A percentile compares a stretch with the other conserved stretches of the same genome.
phyloP scores from a whole-genome alignment of 257 asterid species.

The Marsdenia floribunda region DNA sequence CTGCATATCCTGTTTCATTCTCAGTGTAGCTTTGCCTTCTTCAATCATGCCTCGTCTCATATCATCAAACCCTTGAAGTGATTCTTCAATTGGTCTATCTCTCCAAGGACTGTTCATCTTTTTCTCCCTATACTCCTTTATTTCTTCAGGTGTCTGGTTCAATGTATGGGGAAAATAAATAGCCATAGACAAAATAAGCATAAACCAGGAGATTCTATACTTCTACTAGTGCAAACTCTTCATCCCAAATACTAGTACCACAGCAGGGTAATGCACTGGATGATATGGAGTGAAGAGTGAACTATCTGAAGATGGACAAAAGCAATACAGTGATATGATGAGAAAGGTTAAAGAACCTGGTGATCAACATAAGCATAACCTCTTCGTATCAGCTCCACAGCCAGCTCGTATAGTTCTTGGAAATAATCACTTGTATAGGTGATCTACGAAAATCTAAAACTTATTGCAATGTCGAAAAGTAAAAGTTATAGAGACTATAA shows the following conservation, averaged over 20 bases:
- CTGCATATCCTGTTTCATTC: slow-evolving; percentile 99
- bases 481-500: not conserved
- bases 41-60: slow-evolving; percentile 78
- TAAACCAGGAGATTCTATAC: not conserved
- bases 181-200: not conserved
- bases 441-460: slow-evolving; percentile 41
- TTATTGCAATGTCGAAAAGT: slow-evolving; percentile 17
- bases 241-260: not conserved
- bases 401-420: slow-evolving; percentile 82
- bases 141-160: slow-evolving; percentile 79
- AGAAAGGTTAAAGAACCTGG: slow-evolving; percentile 46
- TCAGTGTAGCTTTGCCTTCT: slow-evolving; percentile 88
- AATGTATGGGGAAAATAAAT: not conserved
- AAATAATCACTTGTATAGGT: slow-evolving; percentile 92
- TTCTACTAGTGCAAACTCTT: not conserved
- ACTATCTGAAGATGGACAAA: not conserved
- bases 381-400: slow-evolving; percentile 74
- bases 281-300: not conserved
- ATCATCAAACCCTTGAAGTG: slow-evolving; percentile 70
- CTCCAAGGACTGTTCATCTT: slow-evolving; percentile 98
- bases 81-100: slow-evolving; percentile 79
- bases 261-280: not conserved
- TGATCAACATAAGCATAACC: slow-evolving; percentile 97
- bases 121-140: slow-evolving; percentile 82
- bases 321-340: not conserved